Percentiles rank a stretch among this genome's conserved stretches.
These are phyloP conservation scores for Backusella westeae DNA, from an alignment of 192 early-diverging fungal species.

Conservation along the genomic window DNA sequence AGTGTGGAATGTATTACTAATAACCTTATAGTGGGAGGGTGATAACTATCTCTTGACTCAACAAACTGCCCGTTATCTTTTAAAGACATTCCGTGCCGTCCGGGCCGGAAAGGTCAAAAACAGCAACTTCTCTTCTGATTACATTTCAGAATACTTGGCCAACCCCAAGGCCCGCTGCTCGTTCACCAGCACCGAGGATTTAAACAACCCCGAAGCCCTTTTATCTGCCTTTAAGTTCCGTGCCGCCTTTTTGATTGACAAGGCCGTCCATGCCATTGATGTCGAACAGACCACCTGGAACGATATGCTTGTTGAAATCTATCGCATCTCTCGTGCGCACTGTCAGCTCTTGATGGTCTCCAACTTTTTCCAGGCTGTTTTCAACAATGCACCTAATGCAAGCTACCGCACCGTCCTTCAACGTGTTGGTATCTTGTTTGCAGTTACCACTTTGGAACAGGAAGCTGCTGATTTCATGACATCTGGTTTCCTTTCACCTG, in stretches of 20 bases:
- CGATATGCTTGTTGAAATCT: slow-evolving; percentile 71
- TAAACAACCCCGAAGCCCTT: slow-evolving; percentile 56
- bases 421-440: slow-evolving; percentile 46
- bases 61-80: slow-evolving; percentile 82
- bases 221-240: slow-evolving; percentile 65
- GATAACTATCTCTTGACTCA: slow-evolving; percentile 85
- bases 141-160: slow-evolving; percentile 44
- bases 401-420: slow-evolving; percentile 42
- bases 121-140: slow-evolving; percentile 37
- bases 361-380: slow-evolving; percentile 67
- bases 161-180: slow-evolving; percentile 54
- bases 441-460: slow-evolving; percentile 62
- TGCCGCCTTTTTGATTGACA: slow-evolving; percentile 60
- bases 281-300: slow-evolving; percentile 63
- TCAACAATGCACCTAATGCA: slow-evolving; percentile 30
- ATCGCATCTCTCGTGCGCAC: slow-evolving; percentile 71
- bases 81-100: slow-evolving; percentile 60
- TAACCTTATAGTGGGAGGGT: slow-evolving; percentile 59
- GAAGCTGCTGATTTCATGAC: slow-evolving; percentile 62
- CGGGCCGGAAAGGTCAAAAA: slow-evolving; percentile 41
- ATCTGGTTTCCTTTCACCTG: slow-evolving; percentile 50
- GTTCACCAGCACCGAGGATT: slow-evolving; percentile 40
- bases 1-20: too few species aligned
- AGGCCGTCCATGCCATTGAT: slow-evolving; percentile 60
- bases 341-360: slow-evolving; percentile 71